Evolutionary conservation across 495 filamentous ascomycete species (phyloP).

Genomic region (Chaetomium tenue): DNA sequence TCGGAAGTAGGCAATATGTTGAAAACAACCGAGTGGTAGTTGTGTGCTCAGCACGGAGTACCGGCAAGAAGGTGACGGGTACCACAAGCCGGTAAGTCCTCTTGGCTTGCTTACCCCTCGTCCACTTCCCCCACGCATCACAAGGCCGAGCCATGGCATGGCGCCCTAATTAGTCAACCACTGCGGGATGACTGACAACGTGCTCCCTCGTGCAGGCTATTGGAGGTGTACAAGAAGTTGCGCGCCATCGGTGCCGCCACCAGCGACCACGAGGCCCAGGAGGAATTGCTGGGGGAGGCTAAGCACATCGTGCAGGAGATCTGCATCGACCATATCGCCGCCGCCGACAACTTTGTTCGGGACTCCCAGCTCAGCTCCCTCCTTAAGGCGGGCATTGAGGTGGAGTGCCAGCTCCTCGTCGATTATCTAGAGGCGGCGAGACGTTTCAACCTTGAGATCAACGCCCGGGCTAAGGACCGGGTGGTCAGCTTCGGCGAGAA

Average conservation of each 20-base stretch:
- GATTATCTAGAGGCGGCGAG: slow-evolving; percentile 57
- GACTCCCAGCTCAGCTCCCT: slow-evolving; percentile 57
- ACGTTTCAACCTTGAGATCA: slow-evolving; percentile 67
- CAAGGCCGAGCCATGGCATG: not conserved
- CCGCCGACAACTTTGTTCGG: slow-evolving; percentile 61
- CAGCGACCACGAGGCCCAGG: slow-evolving; percentile 58
- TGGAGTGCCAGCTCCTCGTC: slow-evolving; percentile 64
- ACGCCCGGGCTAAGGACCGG: slow-evolving; percentile 77
- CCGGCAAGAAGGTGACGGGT: slow-evolving; percentile 82
- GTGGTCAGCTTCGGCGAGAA: slow-evolving; percentile 94
- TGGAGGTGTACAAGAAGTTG: slow-evolving; percentile 63
- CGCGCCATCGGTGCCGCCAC: slow-evolving; percentile 65
- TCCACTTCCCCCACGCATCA: slow-evolving; percentile 10
- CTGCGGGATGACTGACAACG: slow-evolving; percentile 24
- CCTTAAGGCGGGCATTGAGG: slow-evolving; percentile 61
- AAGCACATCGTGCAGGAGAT: slow-evolving; percentile 70
- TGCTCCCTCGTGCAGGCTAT: slow-evolving; percentile 38
- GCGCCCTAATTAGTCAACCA: slow-evolving; percentile 15
- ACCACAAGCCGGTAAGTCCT: slow-evolving; percentile 86
- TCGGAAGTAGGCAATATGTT: slow-evolving; percentile 59
- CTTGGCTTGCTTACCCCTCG: slow-evolving; percentile 1
- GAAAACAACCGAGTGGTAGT: slow-evolving; percentile 70
- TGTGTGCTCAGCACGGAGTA: slow-evolving; percentile 90
- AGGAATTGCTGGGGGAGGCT: slow-evolving; percentile 68
- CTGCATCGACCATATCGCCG: slow-evolving; percentile 66